Evolutionary conservation across 2,329 filamentous ascomycete species (phyloP), one percentile per base, ranked within the genome.

Genomic region (Nannizziopsis arthrosporioides): DNA sequence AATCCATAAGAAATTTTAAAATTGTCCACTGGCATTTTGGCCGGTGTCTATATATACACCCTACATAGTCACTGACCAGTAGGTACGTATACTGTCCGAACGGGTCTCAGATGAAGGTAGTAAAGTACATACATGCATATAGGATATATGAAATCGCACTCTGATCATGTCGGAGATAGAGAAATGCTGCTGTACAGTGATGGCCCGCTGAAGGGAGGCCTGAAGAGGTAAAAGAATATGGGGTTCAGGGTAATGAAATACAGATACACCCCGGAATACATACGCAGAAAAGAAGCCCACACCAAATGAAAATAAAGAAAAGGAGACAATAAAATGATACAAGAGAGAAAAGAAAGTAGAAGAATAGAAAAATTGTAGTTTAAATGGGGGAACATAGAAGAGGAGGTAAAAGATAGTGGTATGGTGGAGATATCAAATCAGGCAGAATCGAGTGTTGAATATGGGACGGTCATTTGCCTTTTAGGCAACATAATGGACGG

Each of bases 401-500:
- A 38, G 14, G 19, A 39, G 10, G 7, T 2, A 45, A 45, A 38
- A 9, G 42, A 27, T 27, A 27, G 22, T 27, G 22, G 22, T 27
- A 27, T 4, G 22, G 22, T 7, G 7, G 22, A 27, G 22, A 27
- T n/a, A n/a, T n/a, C n/a, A 27, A 27, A 27, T 27, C 22, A 27
- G 22, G 22, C 4, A 4, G 22, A 27, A 27, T 27, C 22, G 22
- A 27, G 7, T 27, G 22, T 3, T 27, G 7, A 7, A 27, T 27
- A n/a, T n/a, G n/a, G n/a, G n/a, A n/a, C n/a, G n/a, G n/a, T n/a
- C n/a, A n/a, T n/a, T n/a, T 27, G 22, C 22, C 22, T 12, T 43
- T 27, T 40, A 48, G n/a, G 40, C 46, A 18, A 48, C 46, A 44
- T 43, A 32, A 34, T 40, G 46, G n/a, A 43, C 22, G 11, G 46